Conservation (phyloP, 2,329 filamentous ascomycete species). For the Fusarium domesticum region DNA sequence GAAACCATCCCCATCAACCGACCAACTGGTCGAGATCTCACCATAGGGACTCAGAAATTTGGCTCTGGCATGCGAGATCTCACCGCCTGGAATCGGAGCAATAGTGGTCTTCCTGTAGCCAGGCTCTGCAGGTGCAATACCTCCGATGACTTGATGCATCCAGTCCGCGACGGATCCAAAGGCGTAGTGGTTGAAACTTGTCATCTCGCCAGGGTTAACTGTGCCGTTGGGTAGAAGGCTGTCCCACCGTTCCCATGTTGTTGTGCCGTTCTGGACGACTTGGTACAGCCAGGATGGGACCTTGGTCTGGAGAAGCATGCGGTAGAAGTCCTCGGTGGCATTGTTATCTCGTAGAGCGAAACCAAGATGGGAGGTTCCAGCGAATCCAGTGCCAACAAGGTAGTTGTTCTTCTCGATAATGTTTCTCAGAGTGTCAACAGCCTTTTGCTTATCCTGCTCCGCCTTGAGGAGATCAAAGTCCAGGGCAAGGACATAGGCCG, state of each 20-base stretch:
- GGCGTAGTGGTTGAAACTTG: constrained; percentile 48
- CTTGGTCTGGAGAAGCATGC: constrained; percentile 44
- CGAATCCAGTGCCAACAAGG: constrained; percentile 40
- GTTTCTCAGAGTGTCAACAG: not conserved
- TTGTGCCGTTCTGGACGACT: constrained; percentile 40
- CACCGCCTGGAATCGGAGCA: constrained; percentile 34
- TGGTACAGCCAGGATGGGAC: constrained; percentile 48
- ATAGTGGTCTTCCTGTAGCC: constrained; percentile 41
- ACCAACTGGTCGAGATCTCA: constrained; percentile 1
- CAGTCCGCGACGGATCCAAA: constrained; percentile 45
- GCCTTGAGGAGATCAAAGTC: too few species aligned
- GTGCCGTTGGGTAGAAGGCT: constrained; percentile 41
- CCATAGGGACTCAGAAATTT: not conserved
- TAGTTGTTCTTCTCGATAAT: constrained; percentile 23
- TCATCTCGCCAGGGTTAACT: constrained; percentile 46
- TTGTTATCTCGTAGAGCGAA: too few species aligned
- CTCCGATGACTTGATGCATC: constrained; percentile 42
- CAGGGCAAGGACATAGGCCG: too few species aligned
- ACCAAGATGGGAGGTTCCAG: constrained; percentile 41
- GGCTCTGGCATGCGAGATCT: constrained; percentile 1
- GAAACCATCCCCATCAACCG: constrained; percentile 17
- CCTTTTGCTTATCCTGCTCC: too few species aligned
- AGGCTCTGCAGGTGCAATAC: constrained; percentile 36
- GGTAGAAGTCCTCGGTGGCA: too few species aligned
- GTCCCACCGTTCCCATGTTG: constrained; percentile 51